Evolutionary conservation across 2,329 filamentous ascomycete species (phyloP), one percentile per base, ranked within the genome.

Genomic region (Apiospora saccharicola): DNA sequence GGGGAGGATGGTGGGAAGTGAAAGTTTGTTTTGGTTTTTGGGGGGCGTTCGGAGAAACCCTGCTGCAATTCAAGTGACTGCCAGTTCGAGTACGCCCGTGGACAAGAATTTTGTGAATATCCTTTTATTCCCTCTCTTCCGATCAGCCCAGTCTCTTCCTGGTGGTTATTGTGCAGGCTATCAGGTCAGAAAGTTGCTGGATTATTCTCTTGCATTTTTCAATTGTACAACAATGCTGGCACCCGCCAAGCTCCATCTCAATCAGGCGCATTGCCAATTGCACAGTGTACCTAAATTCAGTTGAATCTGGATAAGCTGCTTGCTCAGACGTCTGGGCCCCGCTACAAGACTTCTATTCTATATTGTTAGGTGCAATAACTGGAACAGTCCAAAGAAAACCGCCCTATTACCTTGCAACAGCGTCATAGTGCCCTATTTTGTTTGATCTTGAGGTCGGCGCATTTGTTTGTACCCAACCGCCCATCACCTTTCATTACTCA

Each of bases 1-100:
- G 68, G 70, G 70, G 67, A 34, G 51, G 70, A 72, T 16, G 57
- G 43, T 53, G 69, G 73, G 67, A 72, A 73, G 34, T 61, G 26
- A 61, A 61, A 61, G 53, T 61, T 61, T 19, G 30, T 14, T 8
- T 37, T 57, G 46, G 22, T n/a, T 22, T 22, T n/a, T 49, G 46
- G 26, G 51, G 26, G 51, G 26, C 26, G 30, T 34, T 61, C 53
- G 30, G 53, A 37, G 16, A 37, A 37, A 37, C 7, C 30, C 53
- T 41, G 57, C 30, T 13, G 34, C 34, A 22, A n/a, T 24, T 64
- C 19, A n/a, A 64, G 19, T 64, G 57, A 19, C 57, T 41, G 34
- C 57, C 34, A 13, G 57, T 64, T 64, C 57, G 57, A 64, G 34
- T 41, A 64, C 57, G 57, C 57, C 10, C 22, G 57, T 41, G 57